Evolutionary conservation across 2,329 filamentous ascomycete genomes (phyloP).

Genomic region (Cladosporium sp.): DNA sequence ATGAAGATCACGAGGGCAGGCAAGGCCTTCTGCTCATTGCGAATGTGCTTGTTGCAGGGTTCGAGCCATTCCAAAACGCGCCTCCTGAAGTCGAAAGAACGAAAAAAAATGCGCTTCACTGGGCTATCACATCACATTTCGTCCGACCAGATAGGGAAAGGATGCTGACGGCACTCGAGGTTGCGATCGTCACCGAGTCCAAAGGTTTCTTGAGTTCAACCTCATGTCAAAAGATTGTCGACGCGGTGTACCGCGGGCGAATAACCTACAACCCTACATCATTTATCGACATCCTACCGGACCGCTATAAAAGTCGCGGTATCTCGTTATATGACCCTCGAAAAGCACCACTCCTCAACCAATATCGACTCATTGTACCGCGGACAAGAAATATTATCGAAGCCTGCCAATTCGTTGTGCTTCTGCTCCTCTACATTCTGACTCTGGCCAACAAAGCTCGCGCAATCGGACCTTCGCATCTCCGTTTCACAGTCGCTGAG

Average conservation of each 20-base stretch:
- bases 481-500: conserved; percentile 47
- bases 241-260: conserved; percentile 73
- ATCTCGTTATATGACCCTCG: conserved; percentile 75
- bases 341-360: conserved; percentile 69
- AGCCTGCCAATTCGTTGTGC: conserved; percentile 63
- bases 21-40: conserved; percentile 67
- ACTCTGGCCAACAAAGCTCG: conserved; percentile 66
- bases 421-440: conserved; percentile 62
- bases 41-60: conserved; percentile 74
- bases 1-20: conserved; percentile 67
- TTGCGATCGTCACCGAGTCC: conserved; percentile 76
- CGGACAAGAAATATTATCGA: conserved; percentile 71
- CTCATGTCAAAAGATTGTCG: conserved; percentile 73
- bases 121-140: conserved; percentile 36
- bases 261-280: conserved; percentile 77
- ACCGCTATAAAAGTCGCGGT: conserved; percentile 77
- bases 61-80: conserved; percentile 79
- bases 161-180: conserved; percentile 70
- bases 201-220: conserved; percentile 72
- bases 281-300: conserved; percentile 77
- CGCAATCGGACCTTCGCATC: conserved; percentile 31
- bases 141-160: conserved; percentile 45
- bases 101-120: conserved; percentile 42
- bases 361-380: conserved; percentile 78
- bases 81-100: conserved; percentile 59